Evolutionary conservation across 2,329 filamentous ascomycete species (phyloP), one percentile per base, ranked within the genome.

Genomic region (Arthrobotrys pseudoclavata): DNA sequence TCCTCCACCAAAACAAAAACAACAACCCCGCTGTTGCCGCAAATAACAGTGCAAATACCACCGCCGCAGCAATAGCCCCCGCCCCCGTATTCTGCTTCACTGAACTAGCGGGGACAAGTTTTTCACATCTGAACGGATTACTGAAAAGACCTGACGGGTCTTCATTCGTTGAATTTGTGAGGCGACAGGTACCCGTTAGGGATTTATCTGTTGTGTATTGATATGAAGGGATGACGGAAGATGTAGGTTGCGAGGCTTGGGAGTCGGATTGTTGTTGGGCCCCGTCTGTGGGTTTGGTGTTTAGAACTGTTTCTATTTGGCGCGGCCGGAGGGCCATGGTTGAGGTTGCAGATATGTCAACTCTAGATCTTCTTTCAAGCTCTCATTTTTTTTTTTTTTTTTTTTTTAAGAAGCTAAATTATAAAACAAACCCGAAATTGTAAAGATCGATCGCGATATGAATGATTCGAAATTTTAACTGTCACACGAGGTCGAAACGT

Each of bases 1-100:
- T 31, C 42, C 61, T 47, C 60, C 69, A 74, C 69, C 61, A 66
- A 6, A 74, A 40, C 18, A 74, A 66, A 22, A 60, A 22, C n/a
- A 66, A 31, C 31, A 66, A 22, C 15, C 26, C 69, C 18, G 40
- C 50, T 7, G 52, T 40, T 9, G 47, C 69, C 5, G 69, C 69
- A 48, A 74, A 74, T 6, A 74, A 20, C 18, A 74, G 20, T 6
- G 61, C 69, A 13, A 74, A 74, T 5, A 74, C 52, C 5, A 74
- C 61, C 2, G 69, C 69, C 2, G 69, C 69, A 29, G 61, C 69
- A n/a, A 45, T 74, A n/a, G 61, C 69, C 3, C 50, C 61, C 3
- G 61, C 69, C 3, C 50, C 61, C 3, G 45, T 42, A 31, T 61
- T 74, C 24, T 47, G 26, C 53, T 66, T 74, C 37, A 61, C 53